Conservation (phyloP, 306 rosid species). For the Quercus engelmannii region DNA sequence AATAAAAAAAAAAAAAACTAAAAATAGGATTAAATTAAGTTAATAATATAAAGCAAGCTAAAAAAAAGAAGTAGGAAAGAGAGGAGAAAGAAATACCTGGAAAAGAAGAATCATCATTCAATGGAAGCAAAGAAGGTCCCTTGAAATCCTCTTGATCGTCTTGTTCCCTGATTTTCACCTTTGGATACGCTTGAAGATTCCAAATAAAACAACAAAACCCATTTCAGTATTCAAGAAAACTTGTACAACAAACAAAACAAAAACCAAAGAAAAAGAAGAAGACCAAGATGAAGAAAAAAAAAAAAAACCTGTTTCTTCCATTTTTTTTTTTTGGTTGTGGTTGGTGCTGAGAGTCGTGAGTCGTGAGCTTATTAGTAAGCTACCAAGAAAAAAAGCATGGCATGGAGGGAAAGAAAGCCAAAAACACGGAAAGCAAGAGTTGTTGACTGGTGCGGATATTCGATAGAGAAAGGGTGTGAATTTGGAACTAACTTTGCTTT, state of each 20-base stretch:
- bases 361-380: neutral
- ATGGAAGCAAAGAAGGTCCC: slow-evolving; percentile 14
- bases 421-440: neutral
- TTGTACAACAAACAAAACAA: neutral
- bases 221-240: neutral
- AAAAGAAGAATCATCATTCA: slow-evolving; percentile 12
- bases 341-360: neutral
- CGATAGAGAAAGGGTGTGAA: neutral
- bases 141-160: slow-evolving; percentile 24
- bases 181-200: slow-evolving; percentile 19
- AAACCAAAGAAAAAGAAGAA: neutral
- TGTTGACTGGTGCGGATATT: neutral
- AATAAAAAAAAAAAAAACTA: neutral
- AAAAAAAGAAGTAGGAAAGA: no score
- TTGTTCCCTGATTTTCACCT: slow-evolving; percentile 31
- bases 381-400: neutral
- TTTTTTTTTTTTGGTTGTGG: neutral
- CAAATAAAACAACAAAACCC: slow-evolving; percentile 3
- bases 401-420: slow-evolving; percentile 5
- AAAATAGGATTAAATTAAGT: neutral
- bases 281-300: neutral
- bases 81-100: slow-evolving; percentile 16
- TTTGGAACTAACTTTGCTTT: neutral
- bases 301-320: slow-evolving; percentile 1
- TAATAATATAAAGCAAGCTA: no score